A percentile compares a stretch with the other conserved stretches of the same genome.
Evolutionary conservation across 164 flowering plant genomes (phyloP).

Genomic region (Stephania yunnanensis): DNA sequence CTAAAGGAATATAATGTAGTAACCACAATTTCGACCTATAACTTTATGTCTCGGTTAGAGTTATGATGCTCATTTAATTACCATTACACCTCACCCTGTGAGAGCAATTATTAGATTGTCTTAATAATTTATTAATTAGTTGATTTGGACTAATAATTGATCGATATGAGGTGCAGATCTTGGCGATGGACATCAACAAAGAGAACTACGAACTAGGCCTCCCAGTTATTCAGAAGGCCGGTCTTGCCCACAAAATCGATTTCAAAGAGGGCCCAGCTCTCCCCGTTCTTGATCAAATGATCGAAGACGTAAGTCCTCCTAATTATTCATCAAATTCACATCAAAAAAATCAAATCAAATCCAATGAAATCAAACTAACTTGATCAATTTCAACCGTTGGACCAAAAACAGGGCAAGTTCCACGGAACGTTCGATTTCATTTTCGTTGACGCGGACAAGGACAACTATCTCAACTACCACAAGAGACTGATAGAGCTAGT

Average conservation of each 20-base stretch:
- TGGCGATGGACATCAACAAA: slow-evolving; percentile 91
- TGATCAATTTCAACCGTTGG: background rate
- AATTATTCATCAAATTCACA: background rate
- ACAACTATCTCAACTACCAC: slow-evolving; percentile 93
- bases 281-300: slow-evolving; percentile 76
- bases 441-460: slow-evolving; percentile 97
- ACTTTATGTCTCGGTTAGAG: too few relatives aligned
- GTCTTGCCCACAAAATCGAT: slow-evolving; percentile 94
- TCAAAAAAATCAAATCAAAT: too few relatives aligned
- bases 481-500: slow-evolving; percentile 81
- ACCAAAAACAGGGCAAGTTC: slow-evolving; percentile 45
- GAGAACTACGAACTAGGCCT: slow-evolving; percentile 86
- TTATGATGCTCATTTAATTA: too few relatives aligned
- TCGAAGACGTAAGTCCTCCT: slow-evolving; percentile 54
- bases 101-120: too few relatives aligned
- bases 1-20: too few relatives aligned
- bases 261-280: slow-evolving; percentile 94
- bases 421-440: slow-evolving; percentile 86
- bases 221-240: slow-evolving; percentile 82
- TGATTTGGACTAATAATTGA: too few relatives aligned
- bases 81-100: too few relatives aligned
- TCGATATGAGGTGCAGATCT: slow-evolving; percentile 35
- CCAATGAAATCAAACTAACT: background rate
- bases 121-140: too few relatives aligned
- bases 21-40: too few relatives aligned